These are phyloP conservation scores for Penicillium carneum DNA, from an alignment of 2,329 filamentous ascomycete genomes.

Conservation along the genomic window DNA sequence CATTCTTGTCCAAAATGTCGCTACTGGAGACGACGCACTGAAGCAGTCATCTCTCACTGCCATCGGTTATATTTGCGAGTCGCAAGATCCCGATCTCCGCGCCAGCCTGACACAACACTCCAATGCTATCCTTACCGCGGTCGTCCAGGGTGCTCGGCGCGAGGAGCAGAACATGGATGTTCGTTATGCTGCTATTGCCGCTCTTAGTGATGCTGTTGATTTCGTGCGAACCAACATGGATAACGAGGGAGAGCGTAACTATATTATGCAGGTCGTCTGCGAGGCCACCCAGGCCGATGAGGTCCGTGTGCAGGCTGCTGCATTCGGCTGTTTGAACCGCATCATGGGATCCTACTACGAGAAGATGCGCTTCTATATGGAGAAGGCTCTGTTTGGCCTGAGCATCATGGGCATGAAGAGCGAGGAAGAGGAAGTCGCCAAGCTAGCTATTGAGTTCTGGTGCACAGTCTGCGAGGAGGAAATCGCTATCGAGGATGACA, in stretches of 20 bases:
- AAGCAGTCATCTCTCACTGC: slow-evolving; percentile 94
- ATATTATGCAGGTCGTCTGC: slow-evolving; percentile 99
- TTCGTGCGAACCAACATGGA: slow-evolving; percentile 99
- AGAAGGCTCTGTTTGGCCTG: slow-evolving; percentile 96
- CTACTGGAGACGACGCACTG: slow-evolving; percentile 81
- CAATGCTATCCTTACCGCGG: slow-evolving; percentile 95
- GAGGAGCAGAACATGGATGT: slow-evolving; percentile 93
- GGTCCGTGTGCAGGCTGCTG: slow-evolving; percentile 88
- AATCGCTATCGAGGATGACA: slow-evolving; percentile 96
- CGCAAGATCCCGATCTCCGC: slow-evolving; percentile 84
- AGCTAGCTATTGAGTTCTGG: slow-evolving; percentile 98
- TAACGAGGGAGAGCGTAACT: slow-evolving; percentile 98
- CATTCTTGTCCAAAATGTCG: slow-evolving; percentile 88
- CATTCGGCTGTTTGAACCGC: slow-evolving; percentile 95
- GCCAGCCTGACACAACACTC: slow-evolving; percentile 83
- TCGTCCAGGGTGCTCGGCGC: slow-evolving; percentile 95
- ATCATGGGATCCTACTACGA: slow-evolving; percentile 99
- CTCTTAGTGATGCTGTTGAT: slow-evolving; percentile 93
- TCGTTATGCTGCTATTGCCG: slow-evolving; percentile 88
- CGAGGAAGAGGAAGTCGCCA: slow-evolving; percentile 95
- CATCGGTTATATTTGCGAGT: slow-evolving; percentile 99
- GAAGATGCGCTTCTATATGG: slow-evolving; percentile 99
- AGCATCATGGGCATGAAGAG: slow-evolving; percentile 99
- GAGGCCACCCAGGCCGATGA: slow-evolving; percentile 96
- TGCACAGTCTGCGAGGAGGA: slow-evolving; percentile 99